Conservation (phyloP, 2,329 filamentous ascomycete genomes). For the Botryosphaeria dothidea region DNA sequence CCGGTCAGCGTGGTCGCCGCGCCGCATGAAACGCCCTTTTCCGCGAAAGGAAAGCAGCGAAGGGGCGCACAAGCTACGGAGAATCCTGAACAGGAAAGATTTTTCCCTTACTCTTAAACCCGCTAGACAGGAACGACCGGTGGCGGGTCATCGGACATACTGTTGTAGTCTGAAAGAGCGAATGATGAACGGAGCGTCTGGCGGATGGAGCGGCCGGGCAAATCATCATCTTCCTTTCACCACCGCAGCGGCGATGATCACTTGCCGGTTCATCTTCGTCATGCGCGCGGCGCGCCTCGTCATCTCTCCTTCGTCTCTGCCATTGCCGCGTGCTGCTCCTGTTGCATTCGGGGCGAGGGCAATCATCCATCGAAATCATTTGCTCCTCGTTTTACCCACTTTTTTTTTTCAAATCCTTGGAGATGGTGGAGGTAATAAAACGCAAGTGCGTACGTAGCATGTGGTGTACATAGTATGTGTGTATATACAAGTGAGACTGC, state of each 20-base stretch:
- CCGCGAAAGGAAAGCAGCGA: neutral
- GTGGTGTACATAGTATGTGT: too few species aligned
- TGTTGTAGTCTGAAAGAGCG: neutral
- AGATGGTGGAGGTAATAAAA: neutral
- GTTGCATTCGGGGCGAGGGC: neutral
- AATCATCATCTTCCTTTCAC: neutral
- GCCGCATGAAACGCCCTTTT: neutral
- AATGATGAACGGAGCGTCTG: neutral
- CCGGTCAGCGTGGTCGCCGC: neutral
- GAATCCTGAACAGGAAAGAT: neutral
- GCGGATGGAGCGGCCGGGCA: neutral
- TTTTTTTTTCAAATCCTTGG: neutral
- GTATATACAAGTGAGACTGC: too few species aligned
- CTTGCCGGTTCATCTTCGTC: neutral
- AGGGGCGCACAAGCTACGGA: neutral
- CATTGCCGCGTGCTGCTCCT: neutral
- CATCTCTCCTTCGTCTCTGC: neutral
- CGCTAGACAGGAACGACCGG: neutral
- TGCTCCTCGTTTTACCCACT: neutral
- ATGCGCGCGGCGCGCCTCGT: neutral
- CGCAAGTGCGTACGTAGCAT: too few species aligned
- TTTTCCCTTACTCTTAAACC: neutral
- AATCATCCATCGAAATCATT: neutral
- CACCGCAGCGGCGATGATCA: neutral
- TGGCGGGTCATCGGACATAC: neutral